Percentiles rank a stretch among this genome's conserved stretches.
Evolutionary conservation across 1,284 basidiomycete genomes (phyloP).

Genomic region (Anthracocystis panici-leucophaei): DNA sequence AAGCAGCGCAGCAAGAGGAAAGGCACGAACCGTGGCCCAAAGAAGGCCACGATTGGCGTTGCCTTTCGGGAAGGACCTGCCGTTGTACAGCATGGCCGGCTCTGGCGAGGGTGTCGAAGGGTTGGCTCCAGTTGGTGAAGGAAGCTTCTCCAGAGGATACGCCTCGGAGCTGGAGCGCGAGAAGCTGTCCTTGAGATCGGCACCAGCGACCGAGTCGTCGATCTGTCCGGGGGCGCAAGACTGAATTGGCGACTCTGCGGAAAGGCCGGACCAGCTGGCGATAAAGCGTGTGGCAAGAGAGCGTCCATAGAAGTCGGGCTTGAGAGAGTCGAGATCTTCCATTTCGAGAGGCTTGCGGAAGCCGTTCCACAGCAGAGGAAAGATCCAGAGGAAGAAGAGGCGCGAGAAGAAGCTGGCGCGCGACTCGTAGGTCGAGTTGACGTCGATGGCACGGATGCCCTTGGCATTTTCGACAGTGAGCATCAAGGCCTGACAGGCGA

Average conservation of each 20-base stretch:
- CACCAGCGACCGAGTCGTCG: not conserved
- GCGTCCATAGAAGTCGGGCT: constrained; percentile 36
- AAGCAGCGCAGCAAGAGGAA: constrained; percentile 43
- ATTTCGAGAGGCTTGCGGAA: constrained; percentile 42
- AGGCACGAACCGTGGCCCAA: constrained; percentile 41
- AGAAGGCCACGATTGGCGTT: constrained; percentile 31
- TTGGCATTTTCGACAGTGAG: constrained; percentile 50
- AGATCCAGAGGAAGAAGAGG: constrained; percentile 55
- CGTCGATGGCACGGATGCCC: constrained; percentile 20
- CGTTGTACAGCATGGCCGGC: not conserved
- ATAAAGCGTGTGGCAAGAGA: constrained; percentile 32
- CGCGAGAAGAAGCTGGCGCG: constrained; percentile 54
- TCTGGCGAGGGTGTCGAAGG: not conserved
- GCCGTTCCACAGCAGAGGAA: constrained; percentile 48
- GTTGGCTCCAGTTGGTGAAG: not conserved
- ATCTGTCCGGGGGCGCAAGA: not conserved
- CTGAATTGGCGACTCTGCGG: not conserved
- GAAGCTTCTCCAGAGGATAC: constrained; percentile 30
- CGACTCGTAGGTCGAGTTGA: constrained; percentile 44
- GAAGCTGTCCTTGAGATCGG: constrained; percentile 13
- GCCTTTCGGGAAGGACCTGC: constrained; percentile 26
- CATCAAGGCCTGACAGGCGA: constrained; percentile 47
- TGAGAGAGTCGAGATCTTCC: constrained; percentile 47
- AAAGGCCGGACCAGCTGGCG: constrained; percentile 28
- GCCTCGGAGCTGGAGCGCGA: constrained; percentile 24